Percentiles rank a stretch among this genome's conserved stretches.
Conservation (phyloP, 106 monocot species). For the Acorus calamus region DNA sequence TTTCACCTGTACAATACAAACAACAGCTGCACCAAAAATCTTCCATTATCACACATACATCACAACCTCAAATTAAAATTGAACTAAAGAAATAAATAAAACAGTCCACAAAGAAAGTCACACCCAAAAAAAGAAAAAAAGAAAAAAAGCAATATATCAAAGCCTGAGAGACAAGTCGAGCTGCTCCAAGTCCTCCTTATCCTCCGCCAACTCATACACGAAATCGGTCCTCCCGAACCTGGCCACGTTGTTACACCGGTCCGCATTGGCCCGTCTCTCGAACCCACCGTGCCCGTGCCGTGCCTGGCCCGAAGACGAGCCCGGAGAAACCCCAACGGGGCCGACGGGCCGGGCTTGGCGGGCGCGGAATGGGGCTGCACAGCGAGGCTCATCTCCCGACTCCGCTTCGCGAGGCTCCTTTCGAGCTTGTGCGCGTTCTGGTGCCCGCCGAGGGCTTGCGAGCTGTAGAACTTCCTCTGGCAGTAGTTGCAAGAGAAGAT, state of each 20-base stretch:
- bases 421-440: slow-evolving; percentile 64
- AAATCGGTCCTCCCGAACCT: neutral
- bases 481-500: slow-evolving; percentile 50
- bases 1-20: no score
- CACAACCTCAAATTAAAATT: no score
- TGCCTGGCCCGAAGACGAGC: neutral
- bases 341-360: neutral
- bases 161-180: slow-evolving; percentile 39
- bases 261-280: neutral
- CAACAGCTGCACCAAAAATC: no score
- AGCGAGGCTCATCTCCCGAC: slow-evolving; percentile 11
- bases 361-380: neutral
- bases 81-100: no score
- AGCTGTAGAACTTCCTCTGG: slow-evolving; percentile 38
- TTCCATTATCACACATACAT: no score
- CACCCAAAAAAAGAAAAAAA: neutral
- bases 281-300: neutral
- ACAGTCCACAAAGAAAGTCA: no score
- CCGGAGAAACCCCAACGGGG: neutral
- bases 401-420: slow-evolving; percentile 42
- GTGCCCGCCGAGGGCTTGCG: slow-evolving; percentile 49
- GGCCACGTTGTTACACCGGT: neutral
- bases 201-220: neutral
- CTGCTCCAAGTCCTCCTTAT: slow-evolving; percentile 17
- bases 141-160: slow-evolving; percentile 4